These are phyloP conservation scores for Fusarium keratoplasticum DNA, from an alignment of 2,329 filamentous ascomycete genomes.

Conservation along the genomic window DNA sequence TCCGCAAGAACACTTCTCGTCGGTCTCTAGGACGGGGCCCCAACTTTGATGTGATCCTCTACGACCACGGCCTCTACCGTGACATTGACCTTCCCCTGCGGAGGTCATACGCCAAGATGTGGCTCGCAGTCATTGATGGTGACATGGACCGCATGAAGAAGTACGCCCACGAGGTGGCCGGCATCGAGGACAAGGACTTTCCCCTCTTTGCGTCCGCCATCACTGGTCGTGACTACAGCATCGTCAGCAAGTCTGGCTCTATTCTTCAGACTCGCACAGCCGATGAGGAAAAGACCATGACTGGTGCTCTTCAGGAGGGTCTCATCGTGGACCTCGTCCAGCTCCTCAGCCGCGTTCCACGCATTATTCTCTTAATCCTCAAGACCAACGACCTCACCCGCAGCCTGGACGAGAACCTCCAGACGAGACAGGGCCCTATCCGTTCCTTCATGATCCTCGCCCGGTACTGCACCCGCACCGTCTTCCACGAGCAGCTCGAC, in stretches of 20 bases:
- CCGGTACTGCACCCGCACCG: slow-evolving; percentile 74
- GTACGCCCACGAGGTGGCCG: slow-evolving; percentile 89
- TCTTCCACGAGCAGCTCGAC: slow-evolving; percentile 74
- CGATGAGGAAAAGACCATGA: slow-evolving; percentile 89
- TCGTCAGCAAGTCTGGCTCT: slow-evolving; percentile 72
- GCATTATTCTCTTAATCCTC: slow-evolving; percentile 92
- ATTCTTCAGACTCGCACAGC: slow-evolving; percentile 70
- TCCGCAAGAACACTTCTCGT: slow-evolving; percentile 77
- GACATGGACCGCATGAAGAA: slow-evolving; percentile 88
- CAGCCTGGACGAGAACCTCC: slow-evolving; percentile 90
- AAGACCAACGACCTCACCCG: slow-evolving; percentile 98
- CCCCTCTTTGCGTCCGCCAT: slow-evolving; percentile 96
- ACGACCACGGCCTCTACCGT: slow-evolving; percentile 96
- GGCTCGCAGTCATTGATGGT: slow-evolving; percentile 93
- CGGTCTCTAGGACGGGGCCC: slow-evolving; percentile 61
- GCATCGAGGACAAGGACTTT: slow-evolving; percentile 89
- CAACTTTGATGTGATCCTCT: slow-evolving; percentile 96
- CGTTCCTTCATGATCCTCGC: slow-evolving; percentile 76
- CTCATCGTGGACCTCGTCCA: slow-evolving; percentile 90
- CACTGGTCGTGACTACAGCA: slow-evolving; percentile 89
- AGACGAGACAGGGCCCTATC: slow-evolving; percentile 76
- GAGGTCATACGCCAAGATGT: slow-evolving; percentile 93
- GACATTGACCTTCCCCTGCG: slow-evolving; percentile 85
- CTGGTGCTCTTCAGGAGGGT: slow-evolving; percentile 85
- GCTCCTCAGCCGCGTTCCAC: slow-evolving; percentile 86